phyloP scores from a whole-genome alignment of 441 rosid species.

The Daphne laureola region DNA sequence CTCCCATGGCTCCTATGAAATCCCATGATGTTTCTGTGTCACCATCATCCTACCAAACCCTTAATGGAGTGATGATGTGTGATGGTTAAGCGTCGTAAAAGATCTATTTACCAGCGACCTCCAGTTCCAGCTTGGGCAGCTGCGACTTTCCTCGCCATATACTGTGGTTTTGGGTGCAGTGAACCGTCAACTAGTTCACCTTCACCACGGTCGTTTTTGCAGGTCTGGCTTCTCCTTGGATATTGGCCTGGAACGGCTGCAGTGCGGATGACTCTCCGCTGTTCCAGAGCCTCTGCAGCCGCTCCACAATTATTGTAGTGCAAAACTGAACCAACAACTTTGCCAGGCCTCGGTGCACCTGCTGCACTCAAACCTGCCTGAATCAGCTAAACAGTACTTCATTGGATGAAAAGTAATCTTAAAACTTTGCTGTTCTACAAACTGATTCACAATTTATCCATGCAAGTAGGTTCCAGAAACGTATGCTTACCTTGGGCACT shows the following conservation, averaged over 20 bases:
- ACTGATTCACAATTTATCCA: too few relatives aligned
- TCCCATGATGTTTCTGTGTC: slow-evolving; percentile 1
- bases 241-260: slow-evolving; percentile 49
- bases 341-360: slow-evolving; percentile 71
- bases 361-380: slow-evolving; percentile 21
- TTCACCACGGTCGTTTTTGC: slow-evolving; percentile 59
- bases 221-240: slow-evolving; percentile 53
- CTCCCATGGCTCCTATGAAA: too few relatives aligned
- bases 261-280: slow-evolving; percentile 53
- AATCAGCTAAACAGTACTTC: too few relatives aligned
- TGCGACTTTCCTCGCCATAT: slow-evolving; percentile 61
- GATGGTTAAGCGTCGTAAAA: not conserved
- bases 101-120: slow-evolving; percentile 55
- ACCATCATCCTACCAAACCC: slow-evolving; percentile 3
- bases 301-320: slow-evolving; percentile 67
- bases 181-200: slow-evolving; percentile 54
- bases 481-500: slow-evolving; percentile 35
- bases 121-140: slow-evolving; percentile 68
- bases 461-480: too few relatives aligned
- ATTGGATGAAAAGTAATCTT: too few relatives aligned
- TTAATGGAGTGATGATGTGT: not conserved
- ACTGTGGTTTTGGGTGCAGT: slow-evolving; percentile 71
- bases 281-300: slow-evolving; percentile 54
- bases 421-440: too few relatives aligned
- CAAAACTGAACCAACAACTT: slow-evolving; percentile 65